phyloP scores from a whole-genome alignment of 805 yeast species.

The Teunomyces lycoperdinae region DNA sequence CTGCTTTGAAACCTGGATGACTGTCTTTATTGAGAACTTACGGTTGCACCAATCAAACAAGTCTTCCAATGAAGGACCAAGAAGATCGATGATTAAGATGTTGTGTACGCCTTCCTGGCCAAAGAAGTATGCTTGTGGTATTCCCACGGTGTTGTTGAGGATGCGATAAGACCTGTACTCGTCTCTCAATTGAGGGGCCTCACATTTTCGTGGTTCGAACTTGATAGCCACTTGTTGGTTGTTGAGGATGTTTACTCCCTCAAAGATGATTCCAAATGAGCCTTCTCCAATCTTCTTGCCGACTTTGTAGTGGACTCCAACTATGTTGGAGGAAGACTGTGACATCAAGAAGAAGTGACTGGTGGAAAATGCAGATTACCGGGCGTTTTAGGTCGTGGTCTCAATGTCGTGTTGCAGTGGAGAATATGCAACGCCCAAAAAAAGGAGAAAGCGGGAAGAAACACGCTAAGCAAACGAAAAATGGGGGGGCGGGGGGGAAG shows the following conservation, averaged over 20 bases:
- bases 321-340: slow-evolving; percentile 55
- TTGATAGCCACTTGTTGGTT: slow-evolving; percentile 94
- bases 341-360: slow-evolving; percentile 20
- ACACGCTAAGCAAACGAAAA: no score
- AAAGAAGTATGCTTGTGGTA: slow-evolving; percentile 95
- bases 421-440: not conserved
- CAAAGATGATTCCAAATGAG: slow-evolving; percentile 95
- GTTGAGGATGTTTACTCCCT: slow-evolving; percentile 89
- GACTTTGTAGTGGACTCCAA: slow-evolving; percentile 93
- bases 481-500: no score
- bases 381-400: not conserved
- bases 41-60: slow-evolving; percentile 98
- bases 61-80: slow-evolving; percentile 96
- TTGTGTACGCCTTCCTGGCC: slow-evolving; percentile 98
- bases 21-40: slow-evolving; percentile 81
- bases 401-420: not conserved
- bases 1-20: slow-evolving; percentile 90
- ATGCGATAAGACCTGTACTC: slow-evolving; percentile 95
- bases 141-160: slow-evolving; percentile 75
- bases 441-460: no score
- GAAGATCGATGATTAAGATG: slow-evolving; percentile 86
- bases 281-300: slow-evolving; percentile 99
- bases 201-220: slow-evolving; percentile 94
- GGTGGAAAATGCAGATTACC: not conserved
- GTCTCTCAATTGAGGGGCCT: slow-evolving; percentile 95